phyloP scores from a whole-genome alignment of 148 eudicot species.

The Persicaria tinctoria region DNA sequence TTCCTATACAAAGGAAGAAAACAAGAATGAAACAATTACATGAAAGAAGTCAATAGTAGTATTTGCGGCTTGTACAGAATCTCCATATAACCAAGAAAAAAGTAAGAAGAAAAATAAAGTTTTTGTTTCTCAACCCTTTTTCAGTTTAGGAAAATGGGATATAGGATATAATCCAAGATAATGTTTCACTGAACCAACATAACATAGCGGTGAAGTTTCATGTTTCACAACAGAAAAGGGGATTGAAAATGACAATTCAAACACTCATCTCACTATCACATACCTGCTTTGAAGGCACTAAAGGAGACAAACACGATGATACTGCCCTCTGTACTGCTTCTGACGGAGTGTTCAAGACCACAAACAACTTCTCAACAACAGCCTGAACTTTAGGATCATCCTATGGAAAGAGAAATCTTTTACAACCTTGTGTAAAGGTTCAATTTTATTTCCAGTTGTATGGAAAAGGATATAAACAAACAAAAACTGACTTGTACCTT shows the following conservation, averaged over 20 bases:
- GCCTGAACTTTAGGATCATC: conserved; percentile 91
- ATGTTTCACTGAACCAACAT: background rate
- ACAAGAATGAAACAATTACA: conserved; percentile 1
- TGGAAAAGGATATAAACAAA: background rate
- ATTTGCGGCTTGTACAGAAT: background rate
- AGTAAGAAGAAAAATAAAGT: background rate
- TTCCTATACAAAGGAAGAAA: conserved; percentile 38
- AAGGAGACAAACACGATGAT: conserved; percentile 81
- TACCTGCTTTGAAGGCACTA: conserved; percentile 90
- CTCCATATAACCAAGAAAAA: background rate
- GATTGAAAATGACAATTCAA: background rate
- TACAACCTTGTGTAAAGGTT: background rate
- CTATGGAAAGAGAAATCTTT: conserved; percentile 31
- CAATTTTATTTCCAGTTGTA: background rate
- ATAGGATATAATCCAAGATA: background rate
- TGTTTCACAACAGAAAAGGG: background rate
- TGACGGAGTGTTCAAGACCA: conserved; percentile 92
- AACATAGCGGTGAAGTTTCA: too few species aligned
- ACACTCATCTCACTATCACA: background rate
- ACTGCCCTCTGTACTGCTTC: conserved; percentile 99
- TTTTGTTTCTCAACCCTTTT: background rate
- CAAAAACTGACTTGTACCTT: conserved; percentile 41
- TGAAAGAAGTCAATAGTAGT: background rate
- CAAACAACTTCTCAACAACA: conserved; percentile 88
- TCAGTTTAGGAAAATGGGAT: background rate